These are phyloP conservation scores for Dimargaris cristalligena DNA, from an alignment of 192 early-diverging fungal genomes.

Conservation along the genomic window DNA sequence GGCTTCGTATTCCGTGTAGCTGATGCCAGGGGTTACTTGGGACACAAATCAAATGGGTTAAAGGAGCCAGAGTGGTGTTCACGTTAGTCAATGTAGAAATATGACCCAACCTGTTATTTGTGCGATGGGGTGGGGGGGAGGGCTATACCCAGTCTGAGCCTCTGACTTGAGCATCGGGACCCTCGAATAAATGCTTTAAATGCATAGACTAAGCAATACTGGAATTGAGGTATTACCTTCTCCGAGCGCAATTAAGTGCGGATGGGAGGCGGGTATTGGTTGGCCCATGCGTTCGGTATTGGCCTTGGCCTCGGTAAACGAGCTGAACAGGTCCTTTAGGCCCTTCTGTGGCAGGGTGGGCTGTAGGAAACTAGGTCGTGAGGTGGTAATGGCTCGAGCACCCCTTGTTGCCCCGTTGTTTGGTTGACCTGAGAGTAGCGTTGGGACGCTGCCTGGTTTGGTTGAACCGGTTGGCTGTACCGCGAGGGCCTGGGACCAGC, in stretches of 20 bases:
- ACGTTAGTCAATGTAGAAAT: no score
- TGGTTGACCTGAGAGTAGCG: not conserved
- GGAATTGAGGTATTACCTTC: no score
- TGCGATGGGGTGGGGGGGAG: no score
- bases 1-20: slow-evolving; percentile 52
- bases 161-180: no score
- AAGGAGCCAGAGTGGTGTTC: no score
- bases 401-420: not conserved
- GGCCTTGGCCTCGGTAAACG: not conserved
- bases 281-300: slow-evolving; percentile 36
- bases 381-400: not conserved
- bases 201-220: no score
- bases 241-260: slow-evolving; percentile 56
- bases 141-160: no score
- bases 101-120: no score
- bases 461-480: not conserved
- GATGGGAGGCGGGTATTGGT: slow-evolving; percentile 64
- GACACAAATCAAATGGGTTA: no score
- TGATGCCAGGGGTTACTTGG: slow-evolving; percentile 70
- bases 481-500: no score
- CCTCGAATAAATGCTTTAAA: no score
- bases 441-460: not conserved
- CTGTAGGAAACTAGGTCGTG: not conserved
- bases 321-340: not conserved
- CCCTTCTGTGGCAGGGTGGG: not conserved